A percentile compares a stretch with the other conserved stretches of the same genome.
Conservation (phyloP, 495 filamentous ascomycete species). For the Annulohypoxylon bovei region DNA sequence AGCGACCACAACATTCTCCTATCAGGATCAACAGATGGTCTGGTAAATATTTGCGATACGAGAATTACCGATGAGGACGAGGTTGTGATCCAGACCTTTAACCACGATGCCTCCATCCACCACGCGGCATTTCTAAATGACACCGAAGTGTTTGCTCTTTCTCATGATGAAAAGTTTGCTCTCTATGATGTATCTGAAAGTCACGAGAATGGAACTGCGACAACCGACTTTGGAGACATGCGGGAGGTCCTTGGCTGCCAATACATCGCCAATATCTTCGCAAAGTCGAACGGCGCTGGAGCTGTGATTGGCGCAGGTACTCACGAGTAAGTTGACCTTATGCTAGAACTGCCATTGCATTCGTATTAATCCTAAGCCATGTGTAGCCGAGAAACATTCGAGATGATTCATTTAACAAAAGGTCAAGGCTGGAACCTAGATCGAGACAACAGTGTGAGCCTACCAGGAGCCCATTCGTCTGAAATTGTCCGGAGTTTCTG, state of each 20-base stretch:
- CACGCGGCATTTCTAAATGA: slow-evolving; percentile 81
- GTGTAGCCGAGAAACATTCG: slow-evolving; percentile 69
- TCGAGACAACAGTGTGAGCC: slow-evolving; percentile 66
- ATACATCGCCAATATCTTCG: slow-evolving; percentile 80
- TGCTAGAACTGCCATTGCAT: neutral
- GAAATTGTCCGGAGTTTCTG: slow-evolving; percentile 85
- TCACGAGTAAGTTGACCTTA: slow-evolving; percentile 59
- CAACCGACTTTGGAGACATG: slow-evolving; percentile 78
- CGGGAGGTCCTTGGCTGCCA: slow-evolving; percentile 75
- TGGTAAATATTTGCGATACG: slow-evolving; percentile 86
- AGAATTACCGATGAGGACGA: slow-evolving; percentile 83
- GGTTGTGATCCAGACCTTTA: slow-evolving; percentile 84
- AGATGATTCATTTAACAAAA: slow-evolving; percentile 71
- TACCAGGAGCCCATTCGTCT: slow-evolving; percentile 81
- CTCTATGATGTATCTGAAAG: slow-evolving; percentile 74
- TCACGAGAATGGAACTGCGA: slow-evolving; percentile 63
- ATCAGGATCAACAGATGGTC: slow-evolving; percentile 90
- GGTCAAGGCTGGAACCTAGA: slow-evolving; percentile 69
- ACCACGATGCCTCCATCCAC: slow-evolving; percentile 85
- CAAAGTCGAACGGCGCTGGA: slow-evolving; percentile 62
- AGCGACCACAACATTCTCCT: slow-evolving; percentile 70
- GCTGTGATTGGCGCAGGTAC: slow-evolving; percentile 70
- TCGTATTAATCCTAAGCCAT: slow-evolving; percentile 30
- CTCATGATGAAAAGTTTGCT: slow-evolving; percentile 82
- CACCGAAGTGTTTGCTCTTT: slow-evolving; percentile 75